Evolutionary conservation across 2,329 filamentous ascomycete genomes (phyloP).

Genomic region (Simplicillium aogashimaense): DNA sequence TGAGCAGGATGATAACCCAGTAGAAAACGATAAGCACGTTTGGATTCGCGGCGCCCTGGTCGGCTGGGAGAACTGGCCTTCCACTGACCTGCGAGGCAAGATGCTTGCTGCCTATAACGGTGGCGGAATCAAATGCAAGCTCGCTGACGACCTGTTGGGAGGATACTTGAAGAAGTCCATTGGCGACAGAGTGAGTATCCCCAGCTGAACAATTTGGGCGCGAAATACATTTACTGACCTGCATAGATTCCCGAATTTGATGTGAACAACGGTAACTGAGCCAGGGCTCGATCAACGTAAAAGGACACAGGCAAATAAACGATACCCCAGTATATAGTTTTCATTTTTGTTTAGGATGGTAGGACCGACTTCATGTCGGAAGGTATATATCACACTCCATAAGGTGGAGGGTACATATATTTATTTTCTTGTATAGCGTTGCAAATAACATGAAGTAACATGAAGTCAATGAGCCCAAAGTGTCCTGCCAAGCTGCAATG

Average conservation of each 20-base stretch:
- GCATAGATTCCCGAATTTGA: constrained; percentile 1
- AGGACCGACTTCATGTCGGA: no score
- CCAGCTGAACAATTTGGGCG: not conserved
- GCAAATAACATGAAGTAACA: no score
- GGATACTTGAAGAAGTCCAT: constrained; percentile 6
- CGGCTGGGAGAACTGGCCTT: constrained; percentile 6
- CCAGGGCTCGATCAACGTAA: no score
- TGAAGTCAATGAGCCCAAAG: no score
- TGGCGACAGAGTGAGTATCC: constrained; percentile 2
- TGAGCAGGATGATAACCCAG: constrained; percentile 7
- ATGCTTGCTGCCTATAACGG: constrained; percentile 6
- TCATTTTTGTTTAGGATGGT: no score
- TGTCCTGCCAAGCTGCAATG: no score
- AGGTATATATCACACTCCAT: no score
- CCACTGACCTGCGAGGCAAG: constrained; percentile 4
- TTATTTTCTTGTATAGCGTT: no score
- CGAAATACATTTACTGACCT: no score
- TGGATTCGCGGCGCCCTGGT: constrained; percentile 19
- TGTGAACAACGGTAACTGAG: not conserved
- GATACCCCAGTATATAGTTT: not conserved
- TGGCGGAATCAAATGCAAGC: constrained; percentile 6
- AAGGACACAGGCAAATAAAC: no score
- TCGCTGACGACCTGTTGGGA: constrained; percentile 5
- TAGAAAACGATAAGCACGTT: constrained; percentile 18
- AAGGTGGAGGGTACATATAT: no score